Conservation (phyloP, 352 stramenopile species). For the Globisporangium nunn region DNA sequence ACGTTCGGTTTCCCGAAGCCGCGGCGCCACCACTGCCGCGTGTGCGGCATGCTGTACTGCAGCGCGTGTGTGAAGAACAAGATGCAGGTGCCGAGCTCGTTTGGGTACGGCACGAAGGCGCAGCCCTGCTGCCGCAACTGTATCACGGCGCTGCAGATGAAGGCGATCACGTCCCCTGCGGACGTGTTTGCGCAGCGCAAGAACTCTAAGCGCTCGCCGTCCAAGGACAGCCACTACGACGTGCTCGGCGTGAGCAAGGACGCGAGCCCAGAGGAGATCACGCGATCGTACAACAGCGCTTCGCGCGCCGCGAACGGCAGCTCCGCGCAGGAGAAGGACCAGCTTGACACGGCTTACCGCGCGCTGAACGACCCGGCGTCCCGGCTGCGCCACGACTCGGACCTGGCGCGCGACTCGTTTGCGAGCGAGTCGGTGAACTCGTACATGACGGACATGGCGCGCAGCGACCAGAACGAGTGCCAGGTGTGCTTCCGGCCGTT, state of each 20-base stretch:
- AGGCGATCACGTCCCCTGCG: constrained; percentile 77
- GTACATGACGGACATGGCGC: constrained; percentile 68
- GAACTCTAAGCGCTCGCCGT: constrained; percentile 34
- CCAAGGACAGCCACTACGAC: constrained; percentile 56
- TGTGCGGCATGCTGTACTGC: constrained; percentile 81
- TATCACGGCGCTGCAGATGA: constrained; percentile 78
- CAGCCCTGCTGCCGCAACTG: constrained; percentile 81
- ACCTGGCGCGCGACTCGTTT: constrained; percentile 43
- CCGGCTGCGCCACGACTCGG: constrained; percentile 54
- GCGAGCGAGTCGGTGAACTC: constrained; percentile 23
- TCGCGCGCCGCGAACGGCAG: constrained; percentile 54
- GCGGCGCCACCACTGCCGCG: constrained; percentile 78
- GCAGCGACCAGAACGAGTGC: constrained; percentile 82
- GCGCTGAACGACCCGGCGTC: constrained; percentile 58
- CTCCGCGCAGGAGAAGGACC: constrained; percentile 56
- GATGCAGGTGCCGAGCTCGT: constrained; percentile 69
- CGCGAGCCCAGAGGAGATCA: constrained; percentile 64
- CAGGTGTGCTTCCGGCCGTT: constrained; percentile 86
- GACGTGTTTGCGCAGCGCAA: constrained; percentile 83
- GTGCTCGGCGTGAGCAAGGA: constrained; percentile 63
- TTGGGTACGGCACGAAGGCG: constrained; percentile 67
- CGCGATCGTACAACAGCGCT: constrained; percentile 70
- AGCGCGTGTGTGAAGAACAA: constrained; percentile 80
- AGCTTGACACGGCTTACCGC: constrained; percentile 75
- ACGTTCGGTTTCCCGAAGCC: constrained; percentile 77